Percentiles rank a stretch among this genome's conserved stretches.
Conservation (phyloP, 768 basidiomycete genomes). For the Mycena rosella region DNA sequence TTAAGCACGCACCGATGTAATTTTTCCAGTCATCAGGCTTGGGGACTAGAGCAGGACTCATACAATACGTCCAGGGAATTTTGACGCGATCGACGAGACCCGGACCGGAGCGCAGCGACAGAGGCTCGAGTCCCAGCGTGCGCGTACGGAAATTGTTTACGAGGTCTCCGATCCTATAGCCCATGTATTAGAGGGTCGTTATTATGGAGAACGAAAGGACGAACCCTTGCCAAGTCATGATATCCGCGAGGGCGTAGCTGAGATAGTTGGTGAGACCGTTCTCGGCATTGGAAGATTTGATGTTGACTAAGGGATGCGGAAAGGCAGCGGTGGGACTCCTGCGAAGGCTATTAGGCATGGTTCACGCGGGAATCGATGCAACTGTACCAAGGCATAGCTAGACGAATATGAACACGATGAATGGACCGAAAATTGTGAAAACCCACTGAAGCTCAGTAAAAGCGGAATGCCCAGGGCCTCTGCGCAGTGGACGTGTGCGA, state of each 20-base stretch:
- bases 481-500: conserved; percentile 75
- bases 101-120: conserved; percentile 64
- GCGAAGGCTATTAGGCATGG: conserved; percentile 9
- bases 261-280: conserved; percentile 68
- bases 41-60: conserved; percentile 68
- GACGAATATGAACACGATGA: background rate
- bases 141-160: conserved; percentile 68
- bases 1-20: conserved; percentile 62
- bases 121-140: conserved; percentile 61
- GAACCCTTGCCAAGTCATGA: conserved; percentile 73
- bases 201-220: conserved; percentile 19
- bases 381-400: conserved; percentile 78
- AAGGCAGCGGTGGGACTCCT: conserved; percentile 68
- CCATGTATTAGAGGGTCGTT: background rate
- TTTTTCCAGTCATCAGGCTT: conserved; percentile 75
- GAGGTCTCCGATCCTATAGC: conserved; percentile 65
- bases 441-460: conserved; percentile 69
- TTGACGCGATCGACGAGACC: conserved; percentile 65
- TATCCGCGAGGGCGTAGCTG: conserved; percentile 69
- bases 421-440: conserved; percentile 3
- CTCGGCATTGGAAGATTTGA: conserved; percentile 67
- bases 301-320: conserved; percentile 74
- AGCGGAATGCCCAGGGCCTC: conserved; percentile 73
- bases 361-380: background rate
- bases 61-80: conserved; percentile 74